Percentiles rank a stretch among this genome's conserved stretches.
phyloP scores from a whole-genome alignment of 1,139 yeast species.

The Scheffersomyces titani region DNA sequence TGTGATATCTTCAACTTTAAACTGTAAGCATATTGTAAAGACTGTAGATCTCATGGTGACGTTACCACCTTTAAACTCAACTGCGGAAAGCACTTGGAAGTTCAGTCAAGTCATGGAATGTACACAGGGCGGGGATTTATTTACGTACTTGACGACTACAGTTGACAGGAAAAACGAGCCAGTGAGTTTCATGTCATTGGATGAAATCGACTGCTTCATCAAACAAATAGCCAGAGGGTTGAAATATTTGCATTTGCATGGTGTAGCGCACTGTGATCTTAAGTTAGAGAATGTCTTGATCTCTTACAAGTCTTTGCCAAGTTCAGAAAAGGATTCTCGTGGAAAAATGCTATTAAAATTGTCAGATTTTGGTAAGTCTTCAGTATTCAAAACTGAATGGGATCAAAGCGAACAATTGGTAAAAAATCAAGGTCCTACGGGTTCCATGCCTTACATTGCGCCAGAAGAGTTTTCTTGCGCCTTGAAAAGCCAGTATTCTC shows the following conservation, averaged over 20 bases:
- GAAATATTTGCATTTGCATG: conserved; percentile 67
- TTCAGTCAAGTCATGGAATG: conserved; percentile 80
- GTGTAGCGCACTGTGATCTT: conserved; percentile 74
- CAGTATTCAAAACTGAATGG: conserved; percentile 75
- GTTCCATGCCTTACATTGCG: conserved; percentile 75
- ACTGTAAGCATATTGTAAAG: conserved; percentile 68
- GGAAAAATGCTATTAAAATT: conserved; percentile 52
- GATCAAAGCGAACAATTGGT: conserved; percentile 19
- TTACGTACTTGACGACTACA: conserved; percentile 30
- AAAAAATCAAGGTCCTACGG: conserved; percentile 66
- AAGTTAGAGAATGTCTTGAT: conserved; percentile 66
- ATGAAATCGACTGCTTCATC: conserved; percentile 70
- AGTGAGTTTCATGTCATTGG: conserved; percentile 29
- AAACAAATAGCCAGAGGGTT: conserved; percentile 68
- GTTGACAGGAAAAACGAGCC: conserved; percentile 13
- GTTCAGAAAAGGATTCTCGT: conserved; percentile 12
- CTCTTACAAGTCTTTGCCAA: conserved; percentile 13
- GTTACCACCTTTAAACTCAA: conserved; percentile 14
- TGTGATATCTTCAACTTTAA: conserved; percentile 68
- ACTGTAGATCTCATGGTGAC: conserved; percentile 66
- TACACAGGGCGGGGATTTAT: conserved; percentile 74
- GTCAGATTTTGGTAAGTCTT: conserved; percentile 76
- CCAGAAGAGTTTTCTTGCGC: conserved; percentile 57
- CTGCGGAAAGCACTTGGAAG: conserved; percentile 33
- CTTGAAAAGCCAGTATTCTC: conserved; percentile 40